A percentile compares a stretch with the other conserved stretches of the same genome.
Conservation (phyloP, 2,329 filamentous ascomycete genomes). For the Penicillium sp. region DNA sequence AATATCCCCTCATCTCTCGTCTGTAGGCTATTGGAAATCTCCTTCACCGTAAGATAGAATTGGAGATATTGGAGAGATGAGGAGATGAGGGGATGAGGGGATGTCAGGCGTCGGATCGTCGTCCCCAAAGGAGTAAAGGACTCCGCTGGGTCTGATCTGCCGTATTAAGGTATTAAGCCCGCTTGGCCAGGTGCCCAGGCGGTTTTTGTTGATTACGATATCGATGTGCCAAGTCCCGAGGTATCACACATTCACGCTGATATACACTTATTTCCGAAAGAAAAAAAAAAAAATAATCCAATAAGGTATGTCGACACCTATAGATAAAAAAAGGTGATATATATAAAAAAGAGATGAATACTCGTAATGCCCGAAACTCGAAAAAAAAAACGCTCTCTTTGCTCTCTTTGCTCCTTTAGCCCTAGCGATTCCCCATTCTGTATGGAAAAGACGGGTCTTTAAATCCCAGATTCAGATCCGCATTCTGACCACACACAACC, state of each 20-base stretch:
- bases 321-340: background rate
- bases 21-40: background rate
- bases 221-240: too few species aligned
- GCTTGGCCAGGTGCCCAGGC: too few species aligned
- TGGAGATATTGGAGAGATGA: background rate
- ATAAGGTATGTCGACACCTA: background rate
- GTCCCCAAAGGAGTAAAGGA: background rate
- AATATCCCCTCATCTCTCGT: background rate
- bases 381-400: background rate
- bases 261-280: background rate
- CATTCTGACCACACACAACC: background rate
- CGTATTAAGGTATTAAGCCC: too few species aligned
- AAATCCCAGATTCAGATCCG: background rate
- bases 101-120: background rate
- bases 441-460: background rate
- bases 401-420: conserved; percentile 9
- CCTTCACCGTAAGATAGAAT: background rate
- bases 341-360: background rate
- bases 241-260: background rate
- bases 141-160: background rate
- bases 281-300: background rate
- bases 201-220: too few species aligned
- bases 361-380: conserved; percentile 2
- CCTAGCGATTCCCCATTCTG: background rate
- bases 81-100: background rate